Percentiles rank a stretch among this genome's conserved stretches.
Evolutionary conservation across 106 monocot genomes (phyloP).

Genomic region (Acorus calamus): DNA sequence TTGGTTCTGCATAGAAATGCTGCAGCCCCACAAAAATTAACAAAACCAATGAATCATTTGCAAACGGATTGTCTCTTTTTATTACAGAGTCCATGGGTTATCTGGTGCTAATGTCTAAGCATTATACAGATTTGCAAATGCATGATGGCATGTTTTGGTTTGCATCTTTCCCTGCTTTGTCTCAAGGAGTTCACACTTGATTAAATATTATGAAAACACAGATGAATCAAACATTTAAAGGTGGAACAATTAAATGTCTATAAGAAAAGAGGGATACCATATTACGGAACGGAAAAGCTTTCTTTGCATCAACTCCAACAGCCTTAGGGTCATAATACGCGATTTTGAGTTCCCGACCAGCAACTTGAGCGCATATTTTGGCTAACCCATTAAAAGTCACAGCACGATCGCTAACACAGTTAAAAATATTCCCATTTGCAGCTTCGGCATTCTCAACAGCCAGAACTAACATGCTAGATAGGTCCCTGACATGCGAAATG

Average conservation of each 20-base stretch:
- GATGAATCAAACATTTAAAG: too few species aligned
- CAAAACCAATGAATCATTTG: neutral
- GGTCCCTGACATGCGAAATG: conserved; percentile 79
- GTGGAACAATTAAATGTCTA: too few species aligned
- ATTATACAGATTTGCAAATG: too few species aligned
- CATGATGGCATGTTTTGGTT: too few species aligned
- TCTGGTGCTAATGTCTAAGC: too few species aligned
- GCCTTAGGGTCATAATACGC: conserved; percentile 81
- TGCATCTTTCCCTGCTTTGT: too few species aligned
- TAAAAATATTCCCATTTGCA: conserved; percentile 65
- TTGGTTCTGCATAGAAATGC: conserved; percentile 97
- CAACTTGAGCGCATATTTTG: conserved; percentile 70
- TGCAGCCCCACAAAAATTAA: conserved; percentile 14
- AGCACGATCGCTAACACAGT: conserved; percentile 82
- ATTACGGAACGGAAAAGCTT: conserved; percentile 94
- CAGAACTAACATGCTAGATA: conserved; percentile 78
- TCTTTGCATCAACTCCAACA: conserved; percentile 78
- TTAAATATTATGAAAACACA: too few species aligned
- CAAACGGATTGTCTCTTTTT: neutral
- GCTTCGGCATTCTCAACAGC: conserved; percentile 53
- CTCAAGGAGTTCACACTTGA: too few species aligned
- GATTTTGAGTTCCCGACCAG: conserved; percentile 50
- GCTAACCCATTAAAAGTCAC: conserved; percentile 69
- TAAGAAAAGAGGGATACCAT: conserved; percentile 38
- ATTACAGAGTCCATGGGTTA: neutral